A percentile compares a stretch with the other conserved stretches of the same genome.
Conservation (phyloP, 2,329 filamentous ascomycete genomes). For the Aaosphaeria pasadenensis region DNA sequence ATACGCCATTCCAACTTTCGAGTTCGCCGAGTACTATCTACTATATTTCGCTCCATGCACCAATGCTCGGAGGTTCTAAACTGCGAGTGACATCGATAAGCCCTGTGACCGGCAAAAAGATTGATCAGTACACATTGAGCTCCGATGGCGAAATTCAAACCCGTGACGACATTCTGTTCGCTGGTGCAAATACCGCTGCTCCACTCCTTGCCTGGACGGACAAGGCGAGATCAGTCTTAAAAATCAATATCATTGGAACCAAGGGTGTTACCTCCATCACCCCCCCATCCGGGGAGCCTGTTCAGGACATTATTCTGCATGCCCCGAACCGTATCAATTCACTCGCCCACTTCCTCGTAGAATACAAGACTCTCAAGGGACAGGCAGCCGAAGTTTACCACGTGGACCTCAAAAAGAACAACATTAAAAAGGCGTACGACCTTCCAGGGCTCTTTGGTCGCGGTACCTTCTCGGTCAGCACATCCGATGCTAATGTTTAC, state of each 20-base stretch:
- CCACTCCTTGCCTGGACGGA: conserved; percentile 77
- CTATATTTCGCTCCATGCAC: conserved; percentile 71
- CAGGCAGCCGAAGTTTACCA: conserved; percentile 88
- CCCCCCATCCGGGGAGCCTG: conserved; percentile 37
- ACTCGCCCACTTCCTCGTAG: conserved; percentile 79
- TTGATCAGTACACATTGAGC: conserved; percentile 68
- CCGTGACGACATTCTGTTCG: conserved; percentile 65
- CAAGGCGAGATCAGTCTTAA: conserved; percentile 58
- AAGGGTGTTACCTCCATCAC: conserved; percentile 44
- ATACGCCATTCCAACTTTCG: conserved; percentile 72
- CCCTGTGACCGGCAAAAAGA: conserved; percentile 66
- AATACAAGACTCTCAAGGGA: conserved; percentile 66
- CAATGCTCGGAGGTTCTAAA: conserved; percentile 60
- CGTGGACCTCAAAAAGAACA: conserved; percentile 67
- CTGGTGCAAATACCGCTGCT: conserved; percentile 71
- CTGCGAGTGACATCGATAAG: conserved; percentile 75
- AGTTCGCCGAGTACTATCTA: conserved; percentile 68
- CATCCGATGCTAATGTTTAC: conserved; percentile 76
- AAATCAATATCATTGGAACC: conserved; percentile 65
- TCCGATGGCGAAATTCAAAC: conserved; percentile 71
- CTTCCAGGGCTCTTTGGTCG: conserved; percentile 68
- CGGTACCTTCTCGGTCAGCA: conserved; percentile 77
- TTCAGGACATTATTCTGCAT: conserved; percentile 62
- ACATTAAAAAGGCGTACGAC: conserved; percentile 74
- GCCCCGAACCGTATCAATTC: conserved; percentile 71